Evolutionary conservation across 257 asterid genomes (phyloP).

Genomic region (Nicotiana sylvestris): DNA sequence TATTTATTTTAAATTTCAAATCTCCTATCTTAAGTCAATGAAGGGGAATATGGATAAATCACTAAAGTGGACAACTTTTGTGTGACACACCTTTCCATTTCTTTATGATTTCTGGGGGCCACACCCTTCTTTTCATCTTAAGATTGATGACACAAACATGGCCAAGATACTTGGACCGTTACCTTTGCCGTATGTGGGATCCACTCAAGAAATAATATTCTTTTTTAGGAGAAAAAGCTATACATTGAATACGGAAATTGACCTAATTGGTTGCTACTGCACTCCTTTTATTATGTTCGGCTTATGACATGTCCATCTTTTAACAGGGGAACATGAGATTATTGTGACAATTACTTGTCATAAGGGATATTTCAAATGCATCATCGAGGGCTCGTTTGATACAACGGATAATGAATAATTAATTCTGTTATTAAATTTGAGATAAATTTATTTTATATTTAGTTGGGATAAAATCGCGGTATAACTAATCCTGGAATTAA

Average conservation of each 20-base stretch:
- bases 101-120: neutral
- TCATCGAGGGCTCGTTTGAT: neutral
- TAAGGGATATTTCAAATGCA: neutral
- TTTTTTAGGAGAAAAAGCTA: neutral
- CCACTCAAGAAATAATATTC: neutral
- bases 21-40: neutral
- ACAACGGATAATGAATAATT: too few relatives aligned
- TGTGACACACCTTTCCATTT: constrained; percentile 13
- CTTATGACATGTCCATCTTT: constrained; percentile 12
- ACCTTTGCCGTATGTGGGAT: constrained; percentile 1
- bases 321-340: neutral
- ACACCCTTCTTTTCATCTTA: constrained; percentile 6
- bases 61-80: constrained; percentile 15
- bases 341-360: neutral
- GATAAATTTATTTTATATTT: too few relatives aligned
- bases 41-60: constrained; percentile 4
- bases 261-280: neutral
- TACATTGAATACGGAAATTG: neutral
- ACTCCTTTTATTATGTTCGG: neutral
- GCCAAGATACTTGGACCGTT: constrained; percentile 14
- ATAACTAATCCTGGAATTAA: fast-evolving
- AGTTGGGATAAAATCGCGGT: fast-evolving
- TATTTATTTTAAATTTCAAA: neutral
- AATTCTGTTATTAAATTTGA: too few relatives aligned
- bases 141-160: constrained; percentile 10